Base-by-base conservation (phyloP, 805 yeast species). In the Cephaloascus albidus region DNA sequence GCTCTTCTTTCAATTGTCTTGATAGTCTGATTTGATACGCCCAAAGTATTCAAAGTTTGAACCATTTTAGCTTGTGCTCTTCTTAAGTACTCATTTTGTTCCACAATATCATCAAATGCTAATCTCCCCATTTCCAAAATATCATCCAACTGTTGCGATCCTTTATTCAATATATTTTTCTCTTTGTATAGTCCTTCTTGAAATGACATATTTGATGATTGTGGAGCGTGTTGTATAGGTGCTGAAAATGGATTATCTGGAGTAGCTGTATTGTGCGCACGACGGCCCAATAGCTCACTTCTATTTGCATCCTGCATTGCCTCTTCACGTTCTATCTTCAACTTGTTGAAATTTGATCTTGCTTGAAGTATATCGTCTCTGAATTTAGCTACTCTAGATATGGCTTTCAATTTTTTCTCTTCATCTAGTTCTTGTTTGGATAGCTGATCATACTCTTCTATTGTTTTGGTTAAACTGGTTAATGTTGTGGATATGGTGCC, bases 101-200 rank as follows among this genome's bases (percentile, higher is more conserved):
- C 88, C 16, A 84, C 82, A 18, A 93, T 66, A 53, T 89, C 95
- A 38, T 85, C 94, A 46, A 87, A 75, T 2, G 96, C 86, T 37
- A 74, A 72, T 43, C 83, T 76, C 2, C 97, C 97, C 81, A 86
- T 83, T 51, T 85, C 97, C 34, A 93, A 58, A 33, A 93, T 86
- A 46, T 85, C 87, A 55, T 93, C 98, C 44, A 93, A 63, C 54
- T 86, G 95, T 40, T 78, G 78, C 33, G 84, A 78, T 0, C 95
- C 88, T 41, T 85, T 66, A 26, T 72, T 70, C 30, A 84, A 61
- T 5, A 76, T 72, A 35, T 74, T 72, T 35, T 70, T 72, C 51
- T 93, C 97, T 45, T 81, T 76, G 45, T 72, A 65, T 41, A 85
- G 60, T 0, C 94, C 95, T 38, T 81, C 80, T 43, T 68, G 72